phyloP scores from a whole-genome alignment of 2,329 filamentous ascomycete genomes.

The Cytospora paraplurivora region DNA sequence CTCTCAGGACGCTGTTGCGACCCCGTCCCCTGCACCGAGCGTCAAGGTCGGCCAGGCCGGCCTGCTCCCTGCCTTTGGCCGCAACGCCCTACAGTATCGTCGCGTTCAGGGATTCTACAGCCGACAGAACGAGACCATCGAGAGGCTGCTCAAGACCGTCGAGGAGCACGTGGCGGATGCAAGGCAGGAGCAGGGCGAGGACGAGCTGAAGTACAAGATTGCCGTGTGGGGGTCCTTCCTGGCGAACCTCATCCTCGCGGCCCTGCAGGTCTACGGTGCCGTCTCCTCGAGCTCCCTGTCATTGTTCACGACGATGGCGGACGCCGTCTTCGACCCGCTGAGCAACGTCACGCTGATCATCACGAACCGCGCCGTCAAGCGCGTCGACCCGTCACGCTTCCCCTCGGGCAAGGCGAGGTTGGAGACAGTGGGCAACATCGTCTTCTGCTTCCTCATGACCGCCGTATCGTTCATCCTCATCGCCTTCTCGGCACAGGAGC shows the following conservation, averaged over 20 bases:
- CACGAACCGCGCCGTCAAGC: conserved; percentile 83
- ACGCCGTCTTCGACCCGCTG: conserved; percentile 89
- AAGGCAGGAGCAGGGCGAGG: conserved; percentile 76
- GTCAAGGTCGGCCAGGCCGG: conserved; percentile 25
- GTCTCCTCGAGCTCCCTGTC: conserved; percentile 87
- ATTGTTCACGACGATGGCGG: conserved; percentile 96
- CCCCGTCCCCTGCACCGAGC: conserved; percentile 26
- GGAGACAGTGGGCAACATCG: conserved; percentile 93
- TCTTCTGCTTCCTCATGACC: conserved; percentile 96
- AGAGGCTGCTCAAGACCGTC: conserved; percentile 87
- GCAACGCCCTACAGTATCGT: conserved; percentile 37
- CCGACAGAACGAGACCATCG: conserved; percentile 89
- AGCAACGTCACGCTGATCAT: conserved; percentile 87
- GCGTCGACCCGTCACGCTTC: conserved; percentile 82
- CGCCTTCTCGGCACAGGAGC: conserved; percentile 76
- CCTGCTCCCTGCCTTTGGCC: conserved; percentile 39
- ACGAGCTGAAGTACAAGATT: conserved; percentile 74
- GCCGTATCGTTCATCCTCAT: conserved; percentile 90
- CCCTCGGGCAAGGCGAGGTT: conserved; percentile 92
- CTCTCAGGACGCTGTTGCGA: conserved; percentile 30
- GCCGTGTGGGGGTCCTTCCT: conserved; percentile 69
- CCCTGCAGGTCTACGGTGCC: conserved; percentile 86
- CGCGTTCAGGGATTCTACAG: conserved; percentile 81
- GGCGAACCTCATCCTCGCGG: conserved; percentile 78
- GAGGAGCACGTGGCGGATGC: conserved; percentile 86